Evolutionary conservation across 192 early-diverging fungal species (phyloP).

Genomic region (Gonapodya sp.): DNA sequence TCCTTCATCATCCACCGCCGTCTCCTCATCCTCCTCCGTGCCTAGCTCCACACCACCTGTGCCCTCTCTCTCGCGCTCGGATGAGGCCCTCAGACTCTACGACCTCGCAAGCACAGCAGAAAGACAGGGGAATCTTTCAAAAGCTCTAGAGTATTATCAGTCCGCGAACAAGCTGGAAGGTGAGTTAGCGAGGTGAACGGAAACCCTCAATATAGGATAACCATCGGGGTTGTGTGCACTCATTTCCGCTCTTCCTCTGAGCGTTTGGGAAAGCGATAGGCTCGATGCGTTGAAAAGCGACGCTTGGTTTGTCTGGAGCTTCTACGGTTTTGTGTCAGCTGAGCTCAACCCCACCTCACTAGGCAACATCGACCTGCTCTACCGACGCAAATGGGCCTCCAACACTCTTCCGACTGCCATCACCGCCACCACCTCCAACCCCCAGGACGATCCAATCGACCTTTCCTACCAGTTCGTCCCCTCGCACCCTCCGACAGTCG

Average conservation of each 20-base stretch:
- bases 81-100: conserved; percentile 1
- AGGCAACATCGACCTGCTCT: not conserved
- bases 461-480: not conserved
- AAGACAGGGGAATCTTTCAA: conserved; percentile 3
- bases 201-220: no score
- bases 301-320: no score
- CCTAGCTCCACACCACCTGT: no score
- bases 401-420: not conserved
- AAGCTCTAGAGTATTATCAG: conserved; percentile 9
- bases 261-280: no score
- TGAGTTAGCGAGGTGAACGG: no score
- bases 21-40: not conserved
- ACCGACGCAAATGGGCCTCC: not conserved
- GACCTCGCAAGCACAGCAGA: not conserved
- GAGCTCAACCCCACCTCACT: not conserved
- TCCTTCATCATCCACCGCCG: not conserved
- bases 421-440: not conserved
- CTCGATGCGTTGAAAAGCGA: no score
- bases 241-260: no score
- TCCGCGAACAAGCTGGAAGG: not conserved
- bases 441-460: not conserved
- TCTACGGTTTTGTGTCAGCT: no score
- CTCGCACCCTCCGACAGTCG: not conserved
- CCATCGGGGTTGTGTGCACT: no score
- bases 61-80: no score